A percentile compares a stretch with the other conserved stretches of the same genome.
phyloP scores from a whole-genome alignment of 306 rosid species.

The Albizia julibrissin region DNA sequence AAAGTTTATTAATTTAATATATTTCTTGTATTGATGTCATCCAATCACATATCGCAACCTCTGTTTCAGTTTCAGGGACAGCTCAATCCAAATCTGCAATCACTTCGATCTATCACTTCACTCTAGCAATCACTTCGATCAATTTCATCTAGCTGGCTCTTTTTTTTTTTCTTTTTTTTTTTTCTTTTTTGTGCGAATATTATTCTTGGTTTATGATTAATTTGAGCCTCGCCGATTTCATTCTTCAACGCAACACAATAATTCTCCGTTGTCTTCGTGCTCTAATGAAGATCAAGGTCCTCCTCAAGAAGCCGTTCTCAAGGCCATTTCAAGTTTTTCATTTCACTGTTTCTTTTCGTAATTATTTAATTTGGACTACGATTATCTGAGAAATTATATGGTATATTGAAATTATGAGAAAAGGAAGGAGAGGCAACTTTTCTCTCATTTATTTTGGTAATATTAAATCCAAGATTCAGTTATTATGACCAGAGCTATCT shows the following conservation, averaged over 20 bases:
- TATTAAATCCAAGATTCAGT: not conserved
- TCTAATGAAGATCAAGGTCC: conserved; percentile 82
- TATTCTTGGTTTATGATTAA: no score
- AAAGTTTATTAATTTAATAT: no score
- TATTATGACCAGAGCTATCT: not conserved
- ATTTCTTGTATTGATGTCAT: no score
- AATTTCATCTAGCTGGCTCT: no score
- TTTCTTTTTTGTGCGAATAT: no score
- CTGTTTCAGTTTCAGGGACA: conserved; percentile 57
- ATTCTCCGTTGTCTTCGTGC: conserved; percentile 43
- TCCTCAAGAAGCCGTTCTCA: no score
- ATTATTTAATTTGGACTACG: not conserved
- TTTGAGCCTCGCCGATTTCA: conserved; percentile 47
- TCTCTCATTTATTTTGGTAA: not conserved
- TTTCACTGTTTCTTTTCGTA: not conserved
- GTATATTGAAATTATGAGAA: not conserved
- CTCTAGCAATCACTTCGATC: conserved; percentile 24
- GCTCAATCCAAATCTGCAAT: conserved; percentile 46
- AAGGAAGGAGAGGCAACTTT: not conserved
- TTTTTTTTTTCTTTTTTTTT: no score
- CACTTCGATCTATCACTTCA: conserved; percentile 45
- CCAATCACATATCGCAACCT: conserved; percentile 34
- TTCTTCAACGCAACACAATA: conserved; percentile 37
- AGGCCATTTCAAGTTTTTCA: conserved; percentile 70
- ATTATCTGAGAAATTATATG: not conserved